These are phyloP conservation scores for Ammopiptanthus mongolicus DNA, from an alignment of 306 rosid species.

Conservation along the genomic window DNA sequence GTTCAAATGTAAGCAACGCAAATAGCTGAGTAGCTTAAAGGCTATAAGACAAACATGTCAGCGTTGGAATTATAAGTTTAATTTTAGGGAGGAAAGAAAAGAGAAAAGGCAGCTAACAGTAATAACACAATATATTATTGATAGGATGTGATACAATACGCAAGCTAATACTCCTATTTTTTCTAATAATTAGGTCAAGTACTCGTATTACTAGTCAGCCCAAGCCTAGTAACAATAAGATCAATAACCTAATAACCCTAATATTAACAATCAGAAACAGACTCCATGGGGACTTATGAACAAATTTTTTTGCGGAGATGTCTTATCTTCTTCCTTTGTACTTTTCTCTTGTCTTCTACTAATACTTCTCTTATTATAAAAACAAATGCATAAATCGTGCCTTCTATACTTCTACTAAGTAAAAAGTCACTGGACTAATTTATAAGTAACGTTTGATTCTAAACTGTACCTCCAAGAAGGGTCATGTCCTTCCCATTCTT, in stretches of 20 bases:
- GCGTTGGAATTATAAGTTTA: not conserved
- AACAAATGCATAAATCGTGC: not conserved
- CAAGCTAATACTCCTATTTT: not conserved
- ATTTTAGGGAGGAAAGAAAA: not conserved
- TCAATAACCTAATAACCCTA: not conserved
- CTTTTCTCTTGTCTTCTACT: not conserved
- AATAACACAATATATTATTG: not conserved
- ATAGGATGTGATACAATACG: not conserved
- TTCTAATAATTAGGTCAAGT: not conserved
- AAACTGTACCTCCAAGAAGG: slow-evolving; percentile 71
- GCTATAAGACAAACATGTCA: slow-evolving; percentile 1
- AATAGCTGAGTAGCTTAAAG: not conserved
- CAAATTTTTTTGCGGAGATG: no score
- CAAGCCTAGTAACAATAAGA: not conserved
- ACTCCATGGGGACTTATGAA: not conserved
- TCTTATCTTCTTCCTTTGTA: not conserved
- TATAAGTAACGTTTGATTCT: slow-evolving; percentile 2
- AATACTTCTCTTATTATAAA: not conserved
- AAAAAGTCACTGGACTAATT: not conserved
- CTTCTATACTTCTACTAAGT: not conserved
- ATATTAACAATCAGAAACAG: not conserved
- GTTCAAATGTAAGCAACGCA: slow-evolving; percentile 1
- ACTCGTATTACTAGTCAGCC: not conserved
- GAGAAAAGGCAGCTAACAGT: not conserved
- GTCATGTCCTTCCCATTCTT: slow-evolving; percentile 56